Conservation (phyloP, 768 basidiomycete genomes). For the Amanita phalloides region DNA sequence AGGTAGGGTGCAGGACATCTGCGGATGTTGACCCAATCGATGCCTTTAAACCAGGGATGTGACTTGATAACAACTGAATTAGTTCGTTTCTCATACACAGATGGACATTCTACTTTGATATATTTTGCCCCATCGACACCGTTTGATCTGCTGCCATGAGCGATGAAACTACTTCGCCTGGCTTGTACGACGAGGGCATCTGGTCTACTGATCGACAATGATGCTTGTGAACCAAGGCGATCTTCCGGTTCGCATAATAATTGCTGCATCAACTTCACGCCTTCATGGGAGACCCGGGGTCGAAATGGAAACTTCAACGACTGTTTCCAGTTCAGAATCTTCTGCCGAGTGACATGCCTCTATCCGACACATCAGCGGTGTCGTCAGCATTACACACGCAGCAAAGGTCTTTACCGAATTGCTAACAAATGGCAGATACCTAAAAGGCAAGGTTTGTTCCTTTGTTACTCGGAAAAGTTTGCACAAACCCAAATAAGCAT, state of each 20-base stretch:
- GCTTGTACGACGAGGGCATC: conserved; percentile 69
- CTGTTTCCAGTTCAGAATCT: conserved; percentile 93
- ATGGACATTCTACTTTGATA: conserved; percentile 56
- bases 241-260: conserved; percentile 95
- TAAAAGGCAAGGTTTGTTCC: conserved; percentile 18
- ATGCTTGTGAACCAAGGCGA: conserved; percentile 71
- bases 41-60: conserved; percentile 85
- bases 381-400: neutral
- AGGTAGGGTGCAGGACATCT: conserved; percentile 78
- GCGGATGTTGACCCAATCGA: conserved; percentile 87
- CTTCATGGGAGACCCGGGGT: conserved; percentile 80
- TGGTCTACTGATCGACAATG: conserved; percentile 59
- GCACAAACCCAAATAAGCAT: conserved; percentile 77
- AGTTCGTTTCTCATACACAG: conserved; percentile 7
- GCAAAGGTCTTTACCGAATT: conserved; percentile 49
- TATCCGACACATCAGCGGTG: conserved; percentile 17
- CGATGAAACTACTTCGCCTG: conserved; percentile 64
- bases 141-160: conserved; percentile 31
- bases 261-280: conserved; percentile 77
- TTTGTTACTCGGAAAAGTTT: conserved; percentile 8
- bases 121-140: conserved; percentile 78
- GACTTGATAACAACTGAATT: conserved; percentile 29
- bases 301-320: conserved; percentile 77
- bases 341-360: conserved; percentile 93
- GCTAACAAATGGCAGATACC: conserved; percentile 94